Base-by-base conservation (phyloP, 441 rosid genomes). In the Francoa sonchifolia region DNA sequence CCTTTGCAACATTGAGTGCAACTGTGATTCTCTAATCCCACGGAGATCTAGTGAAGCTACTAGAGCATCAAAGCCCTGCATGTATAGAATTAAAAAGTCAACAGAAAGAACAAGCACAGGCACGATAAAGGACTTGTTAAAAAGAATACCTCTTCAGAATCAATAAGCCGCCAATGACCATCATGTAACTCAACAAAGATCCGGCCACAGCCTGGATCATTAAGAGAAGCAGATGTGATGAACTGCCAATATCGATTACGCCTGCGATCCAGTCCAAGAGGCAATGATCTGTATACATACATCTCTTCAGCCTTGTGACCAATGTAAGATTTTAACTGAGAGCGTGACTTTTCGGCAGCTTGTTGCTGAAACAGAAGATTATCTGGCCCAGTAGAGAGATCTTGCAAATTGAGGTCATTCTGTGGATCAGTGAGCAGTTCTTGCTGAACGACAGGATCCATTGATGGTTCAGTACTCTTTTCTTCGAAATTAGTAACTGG, bases 221-320 rank as follows among this genome's bases (percentile, higher is more conserved):
- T 69, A 50, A 49, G 25, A 33, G 96, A 85, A 19, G 72, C 81
- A 47, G 96, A 85, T 29, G 84, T 59, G 13, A 70, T 58, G 66
- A 85, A 85, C 42, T 59, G 84, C 96, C 96, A 85, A 46, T 81
- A 85, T 3, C 93, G 68, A 46, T 81, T 85, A 31, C 73, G 82
- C 38, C 96, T 71, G 32, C 96, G 78, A 69, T 85, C 96, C 65
- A 68, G 84, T 52, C 96, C 96, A 13, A 85, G 66, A 12, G 96
- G 96, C 69, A 81, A 68, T 42, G 96, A 85, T 44, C 93, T 73
- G 42, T 69, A 78, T 7, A 62, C 78, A 51, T 74, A 74, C 47
- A 74, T 59, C 63, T 81, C 82, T 57, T 85, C 96, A 10, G 93
- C 96, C 66, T 66, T 81, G 53, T 74, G 79, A 33, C 93, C 74